These are phyloP conservation scores for Citeromyces siamensis DNA, from an alignment of 1,139 yeast species.

Conservation along the genomic window DNA sequence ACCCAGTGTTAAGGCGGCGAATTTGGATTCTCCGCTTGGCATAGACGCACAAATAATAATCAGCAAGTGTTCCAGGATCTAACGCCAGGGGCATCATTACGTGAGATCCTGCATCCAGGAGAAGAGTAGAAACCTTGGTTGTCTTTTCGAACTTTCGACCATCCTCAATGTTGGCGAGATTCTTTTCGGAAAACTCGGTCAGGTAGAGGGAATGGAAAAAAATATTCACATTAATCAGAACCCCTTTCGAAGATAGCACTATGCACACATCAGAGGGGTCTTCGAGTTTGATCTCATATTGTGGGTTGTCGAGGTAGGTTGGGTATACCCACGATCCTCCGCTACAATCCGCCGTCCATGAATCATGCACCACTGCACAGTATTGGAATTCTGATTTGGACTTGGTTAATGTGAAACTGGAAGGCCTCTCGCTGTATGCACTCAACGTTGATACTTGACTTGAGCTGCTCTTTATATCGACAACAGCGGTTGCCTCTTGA, in stretches of 20 bases:
- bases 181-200: neutral
- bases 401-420: neutral
- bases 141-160: neutral
- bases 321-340: slow-evolving; percentile 2
- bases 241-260: neutral
- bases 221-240: neutral
- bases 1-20: neutral
- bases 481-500: neutral
- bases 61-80: neutral
- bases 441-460: neutral
- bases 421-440: neutral
- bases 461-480: neutral
- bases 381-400: neutral
- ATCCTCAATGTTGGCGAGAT: slow-evolving; percentile 1
- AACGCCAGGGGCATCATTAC: neutral
- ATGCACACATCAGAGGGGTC: neutral
- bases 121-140: neutral
- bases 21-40: neutral
- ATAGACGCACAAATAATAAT: neutral
- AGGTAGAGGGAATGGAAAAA: neutral
- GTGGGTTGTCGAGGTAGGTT: slow-evolving; percentile 2
- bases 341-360: slow-evolving; percentile 1
- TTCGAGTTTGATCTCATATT: neutral
- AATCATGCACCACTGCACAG: neutral
- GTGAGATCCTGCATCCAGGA: neutral